A percentile compares a stretch with the other conserved stretches of the same genome.
phyloP scores from a whole-genome alignment of 116 monocot genomes.

The Iris pallida region DNA sequence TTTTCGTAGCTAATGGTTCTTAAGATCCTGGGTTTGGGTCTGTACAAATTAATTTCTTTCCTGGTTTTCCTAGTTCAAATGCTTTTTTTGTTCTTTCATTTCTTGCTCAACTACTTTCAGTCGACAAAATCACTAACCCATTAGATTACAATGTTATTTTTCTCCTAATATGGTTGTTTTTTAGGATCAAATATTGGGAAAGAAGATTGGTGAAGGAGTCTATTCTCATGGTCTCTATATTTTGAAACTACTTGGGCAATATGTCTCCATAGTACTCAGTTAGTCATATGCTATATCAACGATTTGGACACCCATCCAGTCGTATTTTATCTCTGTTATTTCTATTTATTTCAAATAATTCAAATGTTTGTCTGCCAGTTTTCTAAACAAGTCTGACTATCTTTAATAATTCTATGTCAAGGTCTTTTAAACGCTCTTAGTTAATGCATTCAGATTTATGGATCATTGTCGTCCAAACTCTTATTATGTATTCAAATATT shows the following conservation, averaged over 20 bases:
- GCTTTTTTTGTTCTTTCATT: slow-evolving; percentile 1
- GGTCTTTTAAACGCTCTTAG: background rate
- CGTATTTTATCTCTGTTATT: background rate
- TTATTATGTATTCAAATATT: too few relatives aligned
- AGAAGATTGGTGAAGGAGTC: background rate
- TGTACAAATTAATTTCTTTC: background rate
- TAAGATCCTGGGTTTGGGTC: background rate
- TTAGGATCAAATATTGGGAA: background rate
- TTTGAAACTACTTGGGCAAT: background rate
- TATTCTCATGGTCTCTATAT: background rate
- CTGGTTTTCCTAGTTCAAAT: background rate
- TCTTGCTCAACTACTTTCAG: background rate
- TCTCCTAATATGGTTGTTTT: too few relatives aligned
- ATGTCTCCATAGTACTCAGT: background rate
- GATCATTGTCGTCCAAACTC: background rate
- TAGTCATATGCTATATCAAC: background rate
- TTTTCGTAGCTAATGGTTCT: background rate
- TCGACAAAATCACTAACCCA: too few relatives aligned
- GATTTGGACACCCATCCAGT: background rate
- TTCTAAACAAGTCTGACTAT: background rate
- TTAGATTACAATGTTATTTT: too few relatives aligned
- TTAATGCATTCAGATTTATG: background rate
- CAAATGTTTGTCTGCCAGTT: background rate
- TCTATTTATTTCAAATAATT: background rate
- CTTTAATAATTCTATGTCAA: background rate